Evolutionary conservation across 2,329 filamentous ascomycete genomes (phyloP).

Genomic region (Gliomastix tumulicola): DNA sequence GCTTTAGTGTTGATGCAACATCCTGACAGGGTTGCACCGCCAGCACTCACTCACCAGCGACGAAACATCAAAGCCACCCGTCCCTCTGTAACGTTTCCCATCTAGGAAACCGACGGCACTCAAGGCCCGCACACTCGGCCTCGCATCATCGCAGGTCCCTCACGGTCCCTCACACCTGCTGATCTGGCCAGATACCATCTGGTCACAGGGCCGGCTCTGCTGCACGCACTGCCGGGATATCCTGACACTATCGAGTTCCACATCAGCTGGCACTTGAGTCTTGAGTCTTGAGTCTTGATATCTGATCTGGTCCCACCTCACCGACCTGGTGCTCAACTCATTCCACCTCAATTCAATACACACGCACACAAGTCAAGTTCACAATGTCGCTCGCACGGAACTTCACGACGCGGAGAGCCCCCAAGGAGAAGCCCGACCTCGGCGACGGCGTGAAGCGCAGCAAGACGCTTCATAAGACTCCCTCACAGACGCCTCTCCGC

Average conservation of each 20-base stretch:
- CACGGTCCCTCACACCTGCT: neutral
- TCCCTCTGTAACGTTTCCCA: conserved; percentile 6
- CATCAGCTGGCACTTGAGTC: too few species aligned
- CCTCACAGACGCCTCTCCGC: conserved; percentile 36
- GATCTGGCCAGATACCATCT: neutral
- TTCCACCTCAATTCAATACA: neutral
- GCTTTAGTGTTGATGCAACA: conserved; percentile 6
- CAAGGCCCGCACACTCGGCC: too few species aligned
- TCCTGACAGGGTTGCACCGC: neutral
- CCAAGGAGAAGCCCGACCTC: conserved; percentile 40
- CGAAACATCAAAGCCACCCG: neutral
- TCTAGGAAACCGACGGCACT: too few species aligned
- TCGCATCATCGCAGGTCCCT: too few species aligned
- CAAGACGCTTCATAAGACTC: conserved; percentile 39
- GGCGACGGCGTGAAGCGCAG: conserved; percentile 40
- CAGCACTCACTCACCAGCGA: conserved; percentile 1
- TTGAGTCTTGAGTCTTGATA: too few species aligned
- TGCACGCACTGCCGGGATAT: too few species aligned
- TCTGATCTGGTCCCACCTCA: too few species aligned
- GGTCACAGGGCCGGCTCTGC: conserved; percentile 1
- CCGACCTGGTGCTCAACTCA: too few species aligned
- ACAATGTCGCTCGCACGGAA: conserved; percentile 62
- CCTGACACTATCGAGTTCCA: too few species aligned
- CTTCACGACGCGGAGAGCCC: conserved; percentile 63
- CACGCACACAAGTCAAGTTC: conserved; percentile 8